Conservation (phyloP, 2,329 filamentous ascomycete genomes). For the Apiospora rasikravindrae region DNA sequence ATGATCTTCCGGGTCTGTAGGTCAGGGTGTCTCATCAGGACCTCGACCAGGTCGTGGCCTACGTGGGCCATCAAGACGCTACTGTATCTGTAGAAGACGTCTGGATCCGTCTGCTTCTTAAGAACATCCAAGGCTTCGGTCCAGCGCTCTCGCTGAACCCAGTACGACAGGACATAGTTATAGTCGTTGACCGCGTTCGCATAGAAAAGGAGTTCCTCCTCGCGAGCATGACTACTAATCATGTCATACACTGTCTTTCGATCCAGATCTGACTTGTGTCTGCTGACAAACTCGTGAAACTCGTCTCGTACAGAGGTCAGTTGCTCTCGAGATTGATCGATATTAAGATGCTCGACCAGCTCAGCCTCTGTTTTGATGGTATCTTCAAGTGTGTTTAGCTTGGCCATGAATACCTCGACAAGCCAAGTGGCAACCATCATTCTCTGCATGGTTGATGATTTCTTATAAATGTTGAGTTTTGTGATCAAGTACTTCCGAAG, state of each 20-base stretch:
- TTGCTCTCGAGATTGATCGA: conserved; percentile 73
- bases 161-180: conserved; percentile 94
- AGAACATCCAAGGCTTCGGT: conserved; percentile 83
- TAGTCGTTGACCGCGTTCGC: conserved; percentile 89
- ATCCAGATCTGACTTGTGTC: conserved; percentile 87
- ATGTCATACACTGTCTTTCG: conserved; percentile 93
- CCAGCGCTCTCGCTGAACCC: conserved; percentile 96
- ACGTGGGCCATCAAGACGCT: conserved; percentile 94
- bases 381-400: conserved; percentile 92
- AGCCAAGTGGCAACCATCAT: conserved; percentile 97
- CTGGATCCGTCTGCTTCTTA: conserved; percentile 89
- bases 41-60: conserved; percentile 86
- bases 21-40: conserved; percentile 88
- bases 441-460: conserved; percentile 85
- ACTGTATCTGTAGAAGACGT: conserved; percentile 96
- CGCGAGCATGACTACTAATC: conserved; percentile 91
- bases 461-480: conserved; percentile 82
- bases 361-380: conserved; percentile 90
- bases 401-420: conserved; percentile 95
- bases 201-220: conserved; percentile 90
- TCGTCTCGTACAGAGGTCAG: conserved; percentile 75
- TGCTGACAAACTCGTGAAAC: conserved; percentile 85
- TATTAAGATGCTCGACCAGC: conserved; percentile 72
- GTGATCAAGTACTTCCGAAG: conserved; percentile 87
- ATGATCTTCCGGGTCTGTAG: conserved; percentile 88